phyloP scores from a whole-genome alignment of 2,329 filamentous ascomycete genomes.

The Diplodia sapinea region DNA sequence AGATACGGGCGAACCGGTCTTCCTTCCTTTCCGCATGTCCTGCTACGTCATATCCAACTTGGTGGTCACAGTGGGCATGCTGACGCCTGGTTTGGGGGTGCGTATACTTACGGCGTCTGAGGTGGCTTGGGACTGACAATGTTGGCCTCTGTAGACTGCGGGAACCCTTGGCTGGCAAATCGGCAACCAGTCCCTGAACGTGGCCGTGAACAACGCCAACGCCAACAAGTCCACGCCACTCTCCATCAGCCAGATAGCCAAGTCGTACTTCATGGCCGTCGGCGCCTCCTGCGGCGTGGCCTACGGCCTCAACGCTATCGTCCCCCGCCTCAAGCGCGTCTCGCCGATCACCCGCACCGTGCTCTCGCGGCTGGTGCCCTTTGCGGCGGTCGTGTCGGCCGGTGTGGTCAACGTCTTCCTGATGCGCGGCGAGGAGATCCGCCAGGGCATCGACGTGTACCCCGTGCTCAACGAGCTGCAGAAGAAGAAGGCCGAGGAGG shows the following conservation, averaged over 20 bases:
- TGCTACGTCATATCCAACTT: conserved; percentile 92
- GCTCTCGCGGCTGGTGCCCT: conserved; percentile 87
- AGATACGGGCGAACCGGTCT: conserved; percentile 92
- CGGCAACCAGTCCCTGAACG: conserved; percentile 95
- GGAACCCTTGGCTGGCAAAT: conserved; percentile 95
- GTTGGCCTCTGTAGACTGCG: conserved; percentile 61
- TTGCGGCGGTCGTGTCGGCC: conserved; percentile 90
- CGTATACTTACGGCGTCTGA: conserved; percentile 35
- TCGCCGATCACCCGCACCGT: conserved; percentile 76
- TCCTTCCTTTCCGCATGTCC: conserved; percentile 97
- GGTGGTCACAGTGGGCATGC: conserved; percentile 94
- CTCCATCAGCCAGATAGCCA: conserved; percentile 76
- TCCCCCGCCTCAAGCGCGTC: conserved; percentile 80
- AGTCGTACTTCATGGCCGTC: conserved; percentile 92
- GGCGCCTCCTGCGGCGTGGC: conserved; percentile 93
- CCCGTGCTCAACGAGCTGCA: conserved; percentile 76
- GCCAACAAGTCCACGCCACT: conserved; percentile 96
- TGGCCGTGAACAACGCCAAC: conserved; percentile 96
- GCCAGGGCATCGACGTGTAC: conserved; percentile 89
- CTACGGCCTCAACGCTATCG: conserved; percentile 85
- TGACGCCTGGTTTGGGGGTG: conserved; percentile 83
- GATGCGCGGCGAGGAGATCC: conserved; percentile 96
- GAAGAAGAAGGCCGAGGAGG: conserved; percentile 67
- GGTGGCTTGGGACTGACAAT: not conserved
- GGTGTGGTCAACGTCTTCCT: conserved; percentile 94